Evolutionary conservation across 2,329 filamentous ascomycete genomes (phyloP).

Genomic region (Stachybotrys echinatus): DNA sequence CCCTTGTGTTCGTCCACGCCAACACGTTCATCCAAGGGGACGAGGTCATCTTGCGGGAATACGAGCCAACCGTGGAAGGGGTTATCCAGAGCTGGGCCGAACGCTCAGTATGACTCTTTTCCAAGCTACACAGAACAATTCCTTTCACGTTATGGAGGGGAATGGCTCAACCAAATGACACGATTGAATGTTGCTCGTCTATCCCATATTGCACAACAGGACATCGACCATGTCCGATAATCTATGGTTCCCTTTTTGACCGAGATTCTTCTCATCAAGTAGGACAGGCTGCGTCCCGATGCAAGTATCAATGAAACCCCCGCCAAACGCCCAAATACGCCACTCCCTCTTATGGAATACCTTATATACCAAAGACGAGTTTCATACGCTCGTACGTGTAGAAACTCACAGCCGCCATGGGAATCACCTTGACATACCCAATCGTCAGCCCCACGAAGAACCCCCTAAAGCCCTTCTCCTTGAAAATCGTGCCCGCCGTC

Average conservation of each 20-base stretch:
- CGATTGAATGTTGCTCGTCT: no score
- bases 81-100: slow-evolving; percentile 55
- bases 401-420: slow-evolving; percentile 72
- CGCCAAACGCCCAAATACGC: slow-evolving; percentile 1
- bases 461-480: slow-evolving; percentile 70
- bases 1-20: slow-evolving; percentile 59
- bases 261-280: no score
- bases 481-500: slow-evolving; percentile 68
- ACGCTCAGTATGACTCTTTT: no score
- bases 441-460: slow-evolving; percentile 94
- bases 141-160: no score
- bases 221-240: no score
- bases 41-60: slow-evolving; percentile 41
- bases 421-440: slow-evolving; percentile 90
- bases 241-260: no score
- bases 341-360: slow-evolving; percentile 5
- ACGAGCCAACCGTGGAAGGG: slow-evolving; percentile 55
- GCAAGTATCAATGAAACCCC: background rate
- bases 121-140: no score
- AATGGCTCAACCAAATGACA: no score
- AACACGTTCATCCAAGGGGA: slow-evolving; percentile 44
- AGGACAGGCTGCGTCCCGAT: no score
- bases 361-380: slow-evolving; percentile 58
- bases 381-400: slow-evolving; percentile 63
- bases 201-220: no score